phyloP scores from a whole-genome alignment of 2,329 filamentous ascomycete genomes.

The Elsinoe ampelina region DNA sequence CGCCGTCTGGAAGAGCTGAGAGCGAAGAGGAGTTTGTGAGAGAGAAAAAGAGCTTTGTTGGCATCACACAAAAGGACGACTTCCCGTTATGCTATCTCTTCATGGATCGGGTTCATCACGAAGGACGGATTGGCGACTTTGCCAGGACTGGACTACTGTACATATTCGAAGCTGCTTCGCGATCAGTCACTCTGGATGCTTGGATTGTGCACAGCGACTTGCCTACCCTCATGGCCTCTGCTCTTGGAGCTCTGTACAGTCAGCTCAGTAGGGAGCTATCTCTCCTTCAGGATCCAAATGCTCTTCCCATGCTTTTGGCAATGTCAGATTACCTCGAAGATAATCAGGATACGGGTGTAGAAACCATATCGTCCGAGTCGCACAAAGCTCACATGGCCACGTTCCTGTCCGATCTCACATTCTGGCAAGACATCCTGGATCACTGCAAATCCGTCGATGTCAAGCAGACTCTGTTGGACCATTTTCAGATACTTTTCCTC shows the following conservation, averaged over 20 bases:
- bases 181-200: slow-evolving; percentile 71
- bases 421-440: slow-evolving; percentile 97
- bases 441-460: slow-evolving; percentile 89
- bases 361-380: slow-evolving; percentile 62
- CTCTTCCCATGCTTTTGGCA: slow-evolving; percentile 72
- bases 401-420: slow-evolving; percentile 87
- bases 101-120: slow-evolving; percentile 93
- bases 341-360: slow-evolving; percentile 58
- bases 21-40: slow-evolving; percentile 33
- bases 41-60: slow-evolving; percentile 63
- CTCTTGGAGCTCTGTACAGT: slow-evolving; percentile 69
- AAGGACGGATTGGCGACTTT: slow-evolving; percentile 91
- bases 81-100: slow-evolving; percentile 94
- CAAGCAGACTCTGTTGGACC: slow-evolving; percentile 84
- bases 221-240: slow-evolving; percentile 93
- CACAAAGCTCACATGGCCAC: slow-evolving; percentile 84
- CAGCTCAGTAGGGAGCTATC: slow-evolving; percentile 69
- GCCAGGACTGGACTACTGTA: slow-evolving; percentile 88
- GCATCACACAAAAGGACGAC: slow-evolving; percentile 76
- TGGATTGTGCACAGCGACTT: slow-evolving; percentile 98
- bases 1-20: slow-evolving; percentile 34
- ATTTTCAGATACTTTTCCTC: slow-evolving; percentile 93
- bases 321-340: slow-evolving; percentile 82
- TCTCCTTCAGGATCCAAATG: slow-evolving; percentile 63
- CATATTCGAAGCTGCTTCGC: slow-evolving; percentile 86